Conservation (phyloP, 2,329 filamentous ascomycete genomes). For the Aspergillus brasiliensis region DNA sequence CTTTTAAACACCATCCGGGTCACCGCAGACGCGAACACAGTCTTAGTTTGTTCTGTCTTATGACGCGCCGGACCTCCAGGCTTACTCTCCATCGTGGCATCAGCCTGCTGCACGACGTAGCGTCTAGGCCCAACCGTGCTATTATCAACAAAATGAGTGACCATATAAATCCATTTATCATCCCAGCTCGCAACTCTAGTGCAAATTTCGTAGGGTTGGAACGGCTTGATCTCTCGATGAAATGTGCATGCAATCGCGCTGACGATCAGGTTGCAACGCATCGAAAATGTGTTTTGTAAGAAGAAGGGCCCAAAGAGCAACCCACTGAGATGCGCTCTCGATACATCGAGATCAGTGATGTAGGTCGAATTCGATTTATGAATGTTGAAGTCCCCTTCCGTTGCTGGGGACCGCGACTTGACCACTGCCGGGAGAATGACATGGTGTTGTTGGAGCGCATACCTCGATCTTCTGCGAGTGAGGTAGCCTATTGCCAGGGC, state of each 20-base stretch:
- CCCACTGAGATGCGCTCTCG: conserved; percentile 45
- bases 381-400: conserved; percentile 19
- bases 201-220: conserved; percentile 28
- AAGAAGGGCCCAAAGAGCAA: neutral
- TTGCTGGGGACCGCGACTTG: neutral
- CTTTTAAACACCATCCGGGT: no score
- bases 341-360: conserved; percentile 58
- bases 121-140: neutral
- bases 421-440: neutral
- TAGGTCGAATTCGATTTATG: conserved; percentile 57
- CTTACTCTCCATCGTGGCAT: no score
- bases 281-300: no score
- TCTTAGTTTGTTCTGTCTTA: no score
- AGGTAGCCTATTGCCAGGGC: no score
- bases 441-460: no score
- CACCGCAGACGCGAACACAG: no score
- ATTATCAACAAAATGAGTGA: conserved; percentile 29
- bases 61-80: no score
- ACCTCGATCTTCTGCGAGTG: no score
- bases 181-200: conserved; percentile 33
- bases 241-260: neutral
- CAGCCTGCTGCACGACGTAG: no score
- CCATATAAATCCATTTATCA: conserved; percentile 35
- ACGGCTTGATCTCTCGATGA: conserved; percentile 24
- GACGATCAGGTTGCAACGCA: neutral